Evolutionary conservation across 371 early-diverging fungal genomes (phyloP).

Genomic region (Fennellomyces sp.): DNA sequence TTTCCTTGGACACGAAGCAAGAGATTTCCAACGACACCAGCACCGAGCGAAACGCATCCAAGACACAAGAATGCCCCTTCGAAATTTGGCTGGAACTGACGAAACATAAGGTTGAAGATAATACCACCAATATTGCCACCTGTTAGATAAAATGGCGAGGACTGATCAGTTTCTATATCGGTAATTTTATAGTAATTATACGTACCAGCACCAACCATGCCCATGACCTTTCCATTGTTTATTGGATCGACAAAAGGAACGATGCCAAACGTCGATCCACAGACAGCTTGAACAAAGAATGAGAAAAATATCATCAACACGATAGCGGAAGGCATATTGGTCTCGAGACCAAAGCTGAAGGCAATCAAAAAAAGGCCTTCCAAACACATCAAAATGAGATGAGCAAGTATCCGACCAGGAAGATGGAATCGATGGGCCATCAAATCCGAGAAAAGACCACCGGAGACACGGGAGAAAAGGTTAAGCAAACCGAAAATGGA

Average conservation of each 20-base stretch:
- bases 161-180: too few species aligned
- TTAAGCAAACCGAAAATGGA: conserved; percentile 70
- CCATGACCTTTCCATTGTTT: conserved; percentile 22
- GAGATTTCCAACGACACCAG: conserved; percentile 9
- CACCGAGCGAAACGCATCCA: conserved; percentile 13
- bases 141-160: too few species aligned
- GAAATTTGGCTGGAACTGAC: conserved; percentile 7
- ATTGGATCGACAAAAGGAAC: conserved; percentile 18
- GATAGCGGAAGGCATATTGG: conserved; percentile 27
- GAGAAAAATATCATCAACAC: conserved; percentile 41
- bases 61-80: conserved; percentile 15
- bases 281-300: conserved; percentile 38
- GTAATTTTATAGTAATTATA: too few species aligned
- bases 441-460: conserved; percentile 47
- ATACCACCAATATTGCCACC: conserved; percentile 26
- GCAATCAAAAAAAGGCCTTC: conserved; percentile 34
- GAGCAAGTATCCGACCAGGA: conserved; percentile 33
- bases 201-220: conserved; percentile 45
- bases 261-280: conserved; percentile 36
- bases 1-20: conserved; percentile 14
- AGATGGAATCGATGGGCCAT: conserved; percentile 6
- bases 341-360: conserved; percentile 17
- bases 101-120: conserved; percentile 22
- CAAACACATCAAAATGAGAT: conserved; percentile 35
- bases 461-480: conserved; percentile 60